Conservation (phyloP, 1,139 yeast species). For the Taphrina confusa region DNA sequence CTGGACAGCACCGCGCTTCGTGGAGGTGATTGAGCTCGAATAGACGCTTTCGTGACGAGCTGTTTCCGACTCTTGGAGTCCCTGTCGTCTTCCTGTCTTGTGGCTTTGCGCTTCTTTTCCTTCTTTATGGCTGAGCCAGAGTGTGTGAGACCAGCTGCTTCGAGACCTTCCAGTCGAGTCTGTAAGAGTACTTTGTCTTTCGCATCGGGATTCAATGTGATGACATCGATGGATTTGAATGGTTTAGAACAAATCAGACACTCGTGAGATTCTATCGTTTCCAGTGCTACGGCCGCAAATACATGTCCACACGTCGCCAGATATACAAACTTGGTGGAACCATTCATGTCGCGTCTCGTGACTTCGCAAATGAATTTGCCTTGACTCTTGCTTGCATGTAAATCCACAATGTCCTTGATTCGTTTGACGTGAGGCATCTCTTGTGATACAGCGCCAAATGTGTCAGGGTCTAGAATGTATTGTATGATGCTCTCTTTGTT, state of each 20-base stretch:
- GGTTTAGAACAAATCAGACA: slow-evolving; percentile 23
- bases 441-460: slow-evolving; percentile 44
- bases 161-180: slow-evolving; percentile 48
- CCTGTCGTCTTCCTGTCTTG: slow-evolving; percentile 35
- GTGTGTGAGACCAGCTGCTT: slow-evolving; percentile 52
- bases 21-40: background rate
- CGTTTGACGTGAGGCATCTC: slow-evolving; percentile 53
- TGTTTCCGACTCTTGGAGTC: background rate
- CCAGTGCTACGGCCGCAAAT: slow-evolving; percentile 50
- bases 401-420: slow-evolving; percentile 56
- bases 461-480: slow-evolving; percentile 52
- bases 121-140: slow-evolving; percentile 50
- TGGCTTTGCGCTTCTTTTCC: slow-evolving; percentile 45
- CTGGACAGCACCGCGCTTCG: slow-evolving; percentile 24
- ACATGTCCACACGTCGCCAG: slow-evolving; percentile 60
- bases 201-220: slow-evolving; percentile 49
- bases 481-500: slow-evolving; percentile 68
- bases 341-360: slow-evolving; percentile 49
- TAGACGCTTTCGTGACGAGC: slow-evolving; percentile 20
- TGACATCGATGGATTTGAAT: slow-evolving; percentile 45
- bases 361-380: slow-evolving; percentile 58
- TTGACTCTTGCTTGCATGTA: slow-evolving; percentile 45
- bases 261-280: slow-evolving; percentile 42
- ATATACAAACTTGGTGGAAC: slow-evolving; percentile 52
- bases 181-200: slow-evolving; percentile 45